Evolutionary conservation across 2,329 filamentous ascomycete genomes (phyloP), one percentile per base, ranked within the genome.

Genomic region (Calonectria fujianensis): DNA sequence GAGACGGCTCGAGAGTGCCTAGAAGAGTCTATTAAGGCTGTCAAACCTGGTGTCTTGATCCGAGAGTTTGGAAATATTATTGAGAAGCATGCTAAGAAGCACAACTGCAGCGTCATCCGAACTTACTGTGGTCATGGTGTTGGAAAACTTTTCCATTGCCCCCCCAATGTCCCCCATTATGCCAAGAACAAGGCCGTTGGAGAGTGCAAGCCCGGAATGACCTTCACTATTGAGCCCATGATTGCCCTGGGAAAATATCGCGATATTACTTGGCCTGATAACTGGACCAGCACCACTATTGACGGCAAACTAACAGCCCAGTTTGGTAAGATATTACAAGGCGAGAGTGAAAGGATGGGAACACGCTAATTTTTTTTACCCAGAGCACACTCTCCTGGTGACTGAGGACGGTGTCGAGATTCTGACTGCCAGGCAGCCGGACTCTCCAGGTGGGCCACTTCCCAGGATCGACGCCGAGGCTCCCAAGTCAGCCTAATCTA

Each of bases 181-280:
- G 96, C 94, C 73, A 98, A 98, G 90, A 99, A 98, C 87, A 99
- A 98, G 91, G 95, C 96, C 0, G 94, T 98, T 1, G 97, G 97
- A 64, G 93, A 94, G 80, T 97, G 96, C 74, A 98, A 98, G 88
- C 93, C 95, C 0, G 97, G 97, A 69, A 98, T 98, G 96, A 98
- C 96, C 77, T 99, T 99, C 82, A 99, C 97, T 0, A 99, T 99
- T 75, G 97, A 99, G 87, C 97, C 97, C 20, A 99, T 99, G 97
- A 96, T 99, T 83, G 96, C 95, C 51, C 85, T 98, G 70, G 97
- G 97, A 73, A 96, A 95, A 75, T 95, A 98, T 85, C 92, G 92
- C 76, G 97, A 99, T 83, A 94, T 97, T 84, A 98, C 96, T 0
- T 99, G 97, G 97, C 97, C 97, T 0, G 97, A 99, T 84, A 95